Evolutionary conservation across 495 filamentous ascomycete species (phyloP).

Genomic region (Pseudevernia furfuracea): DNA sequence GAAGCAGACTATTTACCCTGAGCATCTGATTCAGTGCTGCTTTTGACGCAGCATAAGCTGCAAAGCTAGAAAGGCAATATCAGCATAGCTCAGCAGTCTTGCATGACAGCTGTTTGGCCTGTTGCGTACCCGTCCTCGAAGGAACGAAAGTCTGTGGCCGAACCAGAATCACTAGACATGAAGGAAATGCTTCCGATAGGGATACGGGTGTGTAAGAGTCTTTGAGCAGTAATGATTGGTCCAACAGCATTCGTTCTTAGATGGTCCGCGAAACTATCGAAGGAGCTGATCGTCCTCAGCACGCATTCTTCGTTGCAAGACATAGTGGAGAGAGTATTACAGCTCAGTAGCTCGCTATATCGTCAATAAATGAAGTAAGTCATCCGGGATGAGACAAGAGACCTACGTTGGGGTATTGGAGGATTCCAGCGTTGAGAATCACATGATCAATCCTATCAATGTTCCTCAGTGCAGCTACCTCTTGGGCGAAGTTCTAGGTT

Average conservation of each 20-base stretch:
- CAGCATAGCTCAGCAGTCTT: background rate
- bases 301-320: conserved; percentile 6
- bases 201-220: conserved; percentile 38
- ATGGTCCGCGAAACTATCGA: conserved; percentile 45
- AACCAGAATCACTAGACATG: conserved; percentile 49
- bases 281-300: conserved; percentile 34
- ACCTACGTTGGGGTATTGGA: conserved; percentile 49
- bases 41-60: conserved; percentile 51
- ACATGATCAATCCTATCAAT: conserved; percentile 41
- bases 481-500: conserved; percentile 23
- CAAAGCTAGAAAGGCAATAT: conserved; percentile 33
- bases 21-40: conserved; percentile 51
- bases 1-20: conserved; percentile 26
- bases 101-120: background rate
- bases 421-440: conserved; percentile 50
- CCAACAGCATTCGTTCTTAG: conserved; percentile 52
- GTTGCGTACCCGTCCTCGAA: conserved; percentile 45
- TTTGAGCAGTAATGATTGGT: conserved; percentile 48
- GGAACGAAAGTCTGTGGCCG: conserved; percentile 38
- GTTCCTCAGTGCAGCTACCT: conserved; percentile 27
- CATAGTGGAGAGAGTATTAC: conserved; percentile 27
- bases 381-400: background rate
- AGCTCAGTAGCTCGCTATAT: conserved; percentile 45
- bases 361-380: conserved; percentile 14
- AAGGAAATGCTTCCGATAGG: conserved; percentile 41